Conservation (phyloP, 768 basidiomycete genomes). For the Paxillus involutus region DNA sequence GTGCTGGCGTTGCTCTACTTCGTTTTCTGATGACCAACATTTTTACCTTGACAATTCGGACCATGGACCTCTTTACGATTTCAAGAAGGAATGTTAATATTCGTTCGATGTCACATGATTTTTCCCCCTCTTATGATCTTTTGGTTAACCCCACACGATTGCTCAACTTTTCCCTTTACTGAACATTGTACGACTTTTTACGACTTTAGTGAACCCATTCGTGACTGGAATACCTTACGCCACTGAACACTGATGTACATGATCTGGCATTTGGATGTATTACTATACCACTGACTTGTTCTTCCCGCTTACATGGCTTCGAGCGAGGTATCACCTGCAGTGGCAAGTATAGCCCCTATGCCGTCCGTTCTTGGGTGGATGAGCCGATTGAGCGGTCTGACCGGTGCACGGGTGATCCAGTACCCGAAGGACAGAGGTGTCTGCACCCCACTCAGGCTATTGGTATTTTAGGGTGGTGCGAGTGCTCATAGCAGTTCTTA, state of each 20-base stretch:
- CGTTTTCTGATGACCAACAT: slow-evolving; percentile 16
- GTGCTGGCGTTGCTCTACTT: slow-evolving; percentile 16
- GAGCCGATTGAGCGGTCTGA: no score
- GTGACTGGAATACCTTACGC: slow-evolving; percentile 9
- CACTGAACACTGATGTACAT: slow-evolving; percentile 25
- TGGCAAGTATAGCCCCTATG: no score
- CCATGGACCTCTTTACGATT: slow-evolving; percentile 8
- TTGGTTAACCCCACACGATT: background rate
- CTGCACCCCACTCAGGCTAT: no score
- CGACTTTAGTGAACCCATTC: slow-evolving; percentile 13
- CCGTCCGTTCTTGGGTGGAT: no score
- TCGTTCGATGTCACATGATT: slow-evolving; percentile 6
- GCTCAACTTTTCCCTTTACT: background rate
- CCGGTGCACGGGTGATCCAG: no score
- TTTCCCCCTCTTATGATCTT: slow-evolving; percentile 16
- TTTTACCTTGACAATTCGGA: slow-evolving; percentile 10
- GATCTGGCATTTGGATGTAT: slow-evolving; percentile 23
- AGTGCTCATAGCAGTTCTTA: no score
- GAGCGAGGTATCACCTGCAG: background rate
- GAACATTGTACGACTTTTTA: slow-evolving; percentile 16
- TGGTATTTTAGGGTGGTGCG: no score
- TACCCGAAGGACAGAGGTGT: background rate
- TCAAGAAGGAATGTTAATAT: slow-evolving; percentile 5
- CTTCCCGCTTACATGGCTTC: background rate
- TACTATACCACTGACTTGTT: background rate